These are phyloP conservation scores for Anethum foeniculum DNA, from an alignment of 140 eudicot genomes.

Conservation along the genomic window DNA sequence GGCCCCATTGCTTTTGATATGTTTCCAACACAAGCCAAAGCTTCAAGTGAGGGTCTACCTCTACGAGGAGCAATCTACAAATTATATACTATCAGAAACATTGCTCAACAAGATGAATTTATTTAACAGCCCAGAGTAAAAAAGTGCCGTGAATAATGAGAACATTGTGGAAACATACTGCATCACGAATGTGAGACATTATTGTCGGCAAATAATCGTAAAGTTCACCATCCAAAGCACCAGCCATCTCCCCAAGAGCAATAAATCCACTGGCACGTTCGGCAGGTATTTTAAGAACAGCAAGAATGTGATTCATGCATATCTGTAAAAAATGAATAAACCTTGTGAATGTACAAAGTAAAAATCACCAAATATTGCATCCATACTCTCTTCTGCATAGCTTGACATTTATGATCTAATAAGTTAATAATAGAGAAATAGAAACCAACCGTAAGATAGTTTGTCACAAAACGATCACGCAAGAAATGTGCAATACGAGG, in stretches of 20 bases:
- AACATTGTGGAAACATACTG: conserved; percentile 45
- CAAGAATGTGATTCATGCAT: conserved; percentile 97
- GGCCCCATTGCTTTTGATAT: conserved; percentile 95
- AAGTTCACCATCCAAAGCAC: conserved; percentile 99
- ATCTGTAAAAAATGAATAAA: conserved; percentile 44
- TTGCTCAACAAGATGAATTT: background rate
- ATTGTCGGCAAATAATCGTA: conserved; percentile 97
- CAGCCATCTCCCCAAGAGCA: conserved; percentile 99
- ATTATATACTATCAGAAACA: conserved; percentile 12
- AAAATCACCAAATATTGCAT: background rate
- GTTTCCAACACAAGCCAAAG: conserved; percentile 95
- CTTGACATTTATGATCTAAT: background rate
- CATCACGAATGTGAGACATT: conserved; percentile 90
- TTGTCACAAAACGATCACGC: conserved; percentile 96
- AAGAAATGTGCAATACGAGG: conserved; percentile 97
- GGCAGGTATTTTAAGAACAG: conserved; percentile 89
- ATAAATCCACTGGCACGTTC: conserved; percentile 98
- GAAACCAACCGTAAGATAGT: conserved; percentile 68
- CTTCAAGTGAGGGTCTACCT: conserved; percentile 93
- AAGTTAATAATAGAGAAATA: background rate
- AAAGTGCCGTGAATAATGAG: background rate
- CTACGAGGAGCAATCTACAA: conserved; percentile 94
- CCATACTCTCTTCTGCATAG: background rate
- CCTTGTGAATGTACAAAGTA: conserved; percentile 9
- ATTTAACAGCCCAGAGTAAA: background rate